Conservation (phyloP, 495 filamentous ascomycete genomes). For the Aspergillus asperescens region DNA sequence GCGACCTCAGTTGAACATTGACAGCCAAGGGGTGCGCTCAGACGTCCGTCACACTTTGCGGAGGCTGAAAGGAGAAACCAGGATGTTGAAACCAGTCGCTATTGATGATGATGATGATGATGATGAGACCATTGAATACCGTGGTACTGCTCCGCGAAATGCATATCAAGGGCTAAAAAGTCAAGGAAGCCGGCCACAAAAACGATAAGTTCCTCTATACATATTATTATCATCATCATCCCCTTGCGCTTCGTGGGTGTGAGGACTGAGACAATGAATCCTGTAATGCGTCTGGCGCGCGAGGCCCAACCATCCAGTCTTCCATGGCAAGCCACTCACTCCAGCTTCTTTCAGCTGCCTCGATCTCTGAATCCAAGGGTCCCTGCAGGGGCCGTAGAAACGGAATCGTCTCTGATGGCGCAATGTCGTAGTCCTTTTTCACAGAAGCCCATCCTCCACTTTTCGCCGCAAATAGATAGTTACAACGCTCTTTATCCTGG, state of each 20-base stretch:
- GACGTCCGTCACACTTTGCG: too few relatives aligned
- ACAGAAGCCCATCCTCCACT: slow-evolving; percentile 80
- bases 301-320: slow-evolving; percentile 66
- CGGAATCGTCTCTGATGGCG: slow-evolving; percentile 72
- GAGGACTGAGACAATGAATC: slow-evolving; percentile 41
- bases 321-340: slow-evolving; percentile 16
- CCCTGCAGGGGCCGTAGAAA: slow-evolving; percentile 76
- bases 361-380: slow-evolving; percentile 73
- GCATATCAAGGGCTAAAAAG: neutral
- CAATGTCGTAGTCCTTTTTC: slow-evolving; percentile 86
- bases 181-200: neutral
- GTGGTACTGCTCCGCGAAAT: slow-evolving; percentile 2
- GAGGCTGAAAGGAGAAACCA: too few relatives aligned
- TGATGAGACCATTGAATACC: neutral
- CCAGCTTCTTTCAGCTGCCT: slow-evolving; percentile 76
- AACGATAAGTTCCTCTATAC: neutral
- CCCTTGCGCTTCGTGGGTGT: slow-evolving; percentile 32
- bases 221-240: slow-evolving; percentile 1
- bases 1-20: too few relatives aligned
- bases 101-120: neutral
- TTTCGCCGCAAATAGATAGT: slow-evolving; percentile 94
- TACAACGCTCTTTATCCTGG: slow-evolving; percentile 85
- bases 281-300: slow-evolving; percentile 46
- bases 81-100: neutral
- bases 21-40: too few relatives aligned